A percentile compares a stretch with the other conserved stretches of the same genome.
phyloP scores from a whole-genome alignment of 2,329 filamentous ascomycete species.

The Penicillium vulpinum region DNA sequence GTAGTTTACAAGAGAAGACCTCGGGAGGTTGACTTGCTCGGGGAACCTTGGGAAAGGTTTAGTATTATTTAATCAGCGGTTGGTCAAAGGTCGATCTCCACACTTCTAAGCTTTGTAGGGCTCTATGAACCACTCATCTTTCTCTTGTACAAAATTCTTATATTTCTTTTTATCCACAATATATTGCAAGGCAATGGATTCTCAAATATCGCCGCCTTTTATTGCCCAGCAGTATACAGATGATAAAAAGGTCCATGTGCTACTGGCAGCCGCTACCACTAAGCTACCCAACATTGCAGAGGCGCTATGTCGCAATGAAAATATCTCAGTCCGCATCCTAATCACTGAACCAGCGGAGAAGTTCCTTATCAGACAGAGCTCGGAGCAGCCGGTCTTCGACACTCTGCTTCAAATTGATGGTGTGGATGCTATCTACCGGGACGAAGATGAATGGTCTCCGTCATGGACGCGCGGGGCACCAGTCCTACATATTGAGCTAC shows the following conservation, averaged over 20 bases:
- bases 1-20: conserved; percentile 8
- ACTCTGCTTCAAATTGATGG: conserved; percentile 62
- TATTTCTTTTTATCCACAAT: not conserved
- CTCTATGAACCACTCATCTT: not conserved
- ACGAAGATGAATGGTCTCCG: conserved; percentile 79
- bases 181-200: conserved; percentile 7
- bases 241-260: conserved; percentile 31
- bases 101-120: not conserved
- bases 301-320: conserved; percentile 44
- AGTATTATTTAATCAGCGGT: conserved; percentile 20
- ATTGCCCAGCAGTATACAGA: conserved; percentile 19
- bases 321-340: conserved; percentile 78
- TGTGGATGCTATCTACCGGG: conserved; percentile 77
- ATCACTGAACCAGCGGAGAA: conserved; percentile 71
- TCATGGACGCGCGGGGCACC: conserved; percentile 76
- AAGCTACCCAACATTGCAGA: conserved; percentile 70
- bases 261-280: conserved; percentile 77
- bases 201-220: conserved; percentile 5
- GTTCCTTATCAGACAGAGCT: conserved; percentile 74
- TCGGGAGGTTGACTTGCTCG: not conserved
- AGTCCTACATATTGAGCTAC: conserved; percentile 88
- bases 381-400: conserved; percentile 71
- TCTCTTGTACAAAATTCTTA: no score
- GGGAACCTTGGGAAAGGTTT: conserved; percentile 4
- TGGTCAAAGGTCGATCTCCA: conserved; percentile 17